Base-by-base conservation (phyloP, 345 rosid genomes). In the Arabidopsis arenosa region DNA sequence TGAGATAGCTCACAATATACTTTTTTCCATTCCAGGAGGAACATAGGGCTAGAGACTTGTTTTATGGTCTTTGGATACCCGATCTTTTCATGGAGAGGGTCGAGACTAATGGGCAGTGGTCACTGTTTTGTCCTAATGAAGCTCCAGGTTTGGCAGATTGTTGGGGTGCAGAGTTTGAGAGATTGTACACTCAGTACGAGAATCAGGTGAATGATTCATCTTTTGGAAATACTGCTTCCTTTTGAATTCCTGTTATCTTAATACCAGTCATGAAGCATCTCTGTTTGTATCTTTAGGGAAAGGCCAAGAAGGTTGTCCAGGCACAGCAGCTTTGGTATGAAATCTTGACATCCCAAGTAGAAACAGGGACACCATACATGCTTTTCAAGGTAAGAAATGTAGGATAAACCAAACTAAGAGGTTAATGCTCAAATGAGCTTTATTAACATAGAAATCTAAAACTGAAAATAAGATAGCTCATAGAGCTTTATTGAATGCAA, bases 341-440 rank as follows among this genome's bases (percentile, higher is more conserved):
- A 75, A 82, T 94, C 47, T 74, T 94, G 77, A 90, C 81, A 60
- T 90, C 98, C 17, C 98, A 94, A 75, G 88, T 94, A n/a, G 98
- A 94, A 83, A 94, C 98, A 44, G 98, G 98, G 47, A 94, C 96
- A 12, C 98, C 98, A 35, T 94, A 94, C 72, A 94, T 94, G 97
- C 90, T 94, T 54, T 94, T 85, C 79, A 94, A 94, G 96, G 98
- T 94, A 69, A 65, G n/a, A n/a, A n/a, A n/a, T n/a, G n/a, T n/a
- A n/a, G n/a, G n/a, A n/a, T n/a, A n/a, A n/a, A n/a, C n/a, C n/a
- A n/a, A n/a, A n/a, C n/a, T n/a, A n/a, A n/a, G n/a, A n/a, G n/a
- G n/a, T n/a, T n/a, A n/a, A n/a, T n/a, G n/a, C n/a, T n/a, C n/a
- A n/a, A n/a, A n/a, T n/a, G n/a, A n/a, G n/a, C n/a, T n/a, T n/a